Evolutionary conservation across 768 basidiomycete genomes (phyloP).

Genomic region (Pleurotus tuoliensis): DNA sequence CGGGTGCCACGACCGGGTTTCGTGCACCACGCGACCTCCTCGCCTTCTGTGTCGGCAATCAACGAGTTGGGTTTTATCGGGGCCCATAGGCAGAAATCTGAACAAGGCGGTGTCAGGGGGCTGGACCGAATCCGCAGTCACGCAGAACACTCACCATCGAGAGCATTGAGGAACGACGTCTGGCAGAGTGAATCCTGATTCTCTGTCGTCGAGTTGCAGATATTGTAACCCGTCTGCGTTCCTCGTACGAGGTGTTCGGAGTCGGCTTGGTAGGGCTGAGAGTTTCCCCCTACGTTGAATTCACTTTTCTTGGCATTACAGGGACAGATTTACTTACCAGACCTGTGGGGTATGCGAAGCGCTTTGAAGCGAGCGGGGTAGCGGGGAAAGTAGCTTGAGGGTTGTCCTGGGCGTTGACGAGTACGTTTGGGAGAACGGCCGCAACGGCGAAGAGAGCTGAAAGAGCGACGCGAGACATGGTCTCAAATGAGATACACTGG

Average conservation of each 20-base stretch:
- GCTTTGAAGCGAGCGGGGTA: conserved; percentile 43
- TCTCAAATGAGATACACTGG: not conserved
- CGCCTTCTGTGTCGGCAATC: conserved; percentile 66
- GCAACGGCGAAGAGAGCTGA: conserved; percentile 29
- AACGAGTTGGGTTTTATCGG: conserved; percentile 41
- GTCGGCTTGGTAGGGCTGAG: conserved; percentile 52
- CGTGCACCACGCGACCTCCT: conserved; percentile 74
- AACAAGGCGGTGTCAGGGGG: conserved; percentile 12
- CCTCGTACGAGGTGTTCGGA: conserved; percentile 43
- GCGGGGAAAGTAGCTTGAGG: conserved; percentile 34
- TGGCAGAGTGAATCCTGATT: conserved; percentile 54
- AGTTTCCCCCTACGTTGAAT: conserved; percentile 8
- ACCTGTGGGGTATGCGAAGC: conserved; percentile 37
- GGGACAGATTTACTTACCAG: conserved; percentile 29
- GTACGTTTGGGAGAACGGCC: conserved; percentile 15
- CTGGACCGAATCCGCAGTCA: not conserved
- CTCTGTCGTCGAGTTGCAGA: conserved; percentile 56
- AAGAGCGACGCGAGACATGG: conserved; percentile 45
- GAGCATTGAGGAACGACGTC: conserved; percentile 46
- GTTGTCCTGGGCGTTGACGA: conserved; percentile 25
- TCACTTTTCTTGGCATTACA: not conserved
- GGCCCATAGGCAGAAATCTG: conserved; percentile 71
- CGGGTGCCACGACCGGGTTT: conserved; percentile 71
- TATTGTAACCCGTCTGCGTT: conserved; percentile 54
- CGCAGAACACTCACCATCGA: conserved; percentile 36